A percentile compares a stretch with the other conserved stretches of the same genome.
phyloP scores from a whole-genome alignment of 2,329 filamentous ascomycete genomes.

The Mycocentrospora acerina region DNA sequence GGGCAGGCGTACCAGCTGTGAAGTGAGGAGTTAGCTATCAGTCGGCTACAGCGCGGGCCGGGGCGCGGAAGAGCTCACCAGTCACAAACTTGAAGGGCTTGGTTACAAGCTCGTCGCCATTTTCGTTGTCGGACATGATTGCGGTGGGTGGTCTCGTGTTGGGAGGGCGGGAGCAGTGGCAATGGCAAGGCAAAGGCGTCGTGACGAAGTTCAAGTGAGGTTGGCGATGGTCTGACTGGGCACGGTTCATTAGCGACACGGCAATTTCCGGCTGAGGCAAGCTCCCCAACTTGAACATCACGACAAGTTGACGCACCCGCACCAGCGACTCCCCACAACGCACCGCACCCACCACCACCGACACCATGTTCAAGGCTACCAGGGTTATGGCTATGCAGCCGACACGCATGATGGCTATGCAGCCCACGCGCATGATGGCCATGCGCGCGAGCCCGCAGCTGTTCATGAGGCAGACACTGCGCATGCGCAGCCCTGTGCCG shows the following conservation, averaged over 20 bases:
- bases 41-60: slow-evolving; percentile 10
- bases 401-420: slow-evolving; percentile 44
- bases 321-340: slow-evolving; percentile 20
- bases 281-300: slow-evolving; percentile 1
- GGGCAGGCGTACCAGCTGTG: slow-evolving; percentile 44
- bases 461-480: slow-evolving; percentile 51
- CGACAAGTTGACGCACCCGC: slow-evolving; percentile 10
- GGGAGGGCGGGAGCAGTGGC: slow-evolving; percentile 23
- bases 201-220: slow-evolving; percentile 30
- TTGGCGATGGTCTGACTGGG: slow-evolving; percentile 34
- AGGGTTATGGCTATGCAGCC: slow-evolving; percentile 44
- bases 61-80: slow-evolving; percentile 62
- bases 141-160: slow-evolving; percentile 41
- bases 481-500: slow-evolving; percentile 62
- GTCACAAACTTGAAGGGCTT: slow-evolving; percentile 99
- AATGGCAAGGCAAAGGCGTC: slow-evolving; percentile 35
- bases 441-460: slow-evolving; percentile 40
- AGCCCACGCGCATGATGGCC: slow-evolving; percentile 42
- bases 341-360: slow-evolving; percentile 22
- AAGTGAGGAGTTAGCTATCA: slow-evolving; percentile 31
- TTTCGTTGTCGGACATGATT: slow-evolving; percentile 76
- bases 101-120: slow-evolving; percentile 74
- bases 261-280: slow-evolving; percentile 30
- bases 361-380: slow-evolving; percentile 40
- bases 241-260: slow-evolving; percentile 35